Evolutionary conservation across 371 early-diverging fungal genomes (phyloP), one percentile per base, ranked within the genome.

Genomic region (Mucor indicus): DNA sequence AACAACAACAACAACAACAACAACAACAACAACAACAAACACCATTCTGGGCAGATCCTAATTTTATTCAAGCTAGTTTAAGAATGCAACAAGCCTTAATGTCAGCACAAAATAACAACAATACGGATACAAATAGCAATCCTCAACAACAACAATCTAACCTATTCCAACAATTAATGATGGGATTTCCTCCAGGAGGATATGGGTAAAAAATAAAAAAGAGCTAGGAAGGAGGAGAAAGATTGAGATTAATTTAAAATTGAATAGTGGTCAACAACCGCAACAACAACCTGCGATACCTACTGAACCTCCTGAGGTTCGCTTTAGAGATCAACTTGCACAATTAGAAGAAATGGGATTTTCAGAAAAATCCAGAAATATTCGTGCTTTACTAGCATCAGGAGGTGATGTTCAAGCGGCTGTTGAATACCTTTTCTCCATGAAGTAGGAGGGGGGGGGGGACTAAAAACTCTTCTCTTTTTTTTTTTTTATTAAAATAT

Each of bases 311-410:
- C 81, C 81, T 36, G 81, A 81, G 49, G 70, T 77, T 44, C 80
- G 80, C 37, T 91, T 85, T 74, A 79, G 78, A 48, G 59, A 74
- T 38, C 84, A 91, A 65, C 68, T 91, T 12, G 82, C 70, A 11
- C 80, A 82, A 42, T 62, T 94, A 39, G 85, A 85, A 45, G 89
- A 91, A 45, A 91, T 91, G 86, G 95, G 95, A 16, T 94, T 93
- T 55, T 56, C 72, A 20, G 87, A 92, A 65, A 72, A 78, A 24
- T 75, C 77, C 38, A 71, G 76, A 32, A 93, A 92, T 68, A 62
- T 89, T 4, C 75, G 84, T 22, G 87, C 89, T 2, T 72, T 92
- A 32, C 62, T 85, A 38, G 84, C 84, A n/a, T 80, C 85, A 25
- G 83, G 87, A 39, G 92, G 92, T 15, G 81, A 92, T 61, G 81